Base-by-base conservation (phyloP, 176 grass and related monocot species). In the Miscanthus lutarioriparius region DNA sequence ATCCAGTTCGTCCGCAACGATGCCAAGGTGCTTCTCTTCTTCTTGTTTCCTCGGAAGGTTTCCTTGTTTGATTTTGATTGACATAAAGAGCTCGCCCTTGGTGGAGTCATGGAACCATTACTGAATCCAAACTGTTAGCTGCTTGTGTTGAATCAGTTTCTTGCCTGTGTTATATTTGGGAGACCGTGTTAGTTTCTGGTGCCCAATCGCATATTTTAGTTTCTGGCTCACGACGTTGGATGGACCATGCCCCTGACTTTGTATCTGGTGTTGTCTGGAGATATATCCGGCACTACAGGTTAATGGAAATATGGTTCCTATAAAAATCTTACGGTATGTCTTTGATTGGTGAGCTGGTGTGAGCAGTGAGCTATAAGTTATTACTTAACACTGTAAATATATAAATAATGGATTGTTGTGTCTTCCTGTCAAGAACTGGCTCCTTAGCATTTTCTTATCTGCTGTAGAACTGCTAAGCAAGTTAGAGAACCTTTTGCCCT, bases 1-100 rank as follows among this genome's bases (percentile, higher is more conserved):
- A 99, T 96, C 87, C 97, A 99, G 70, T 99, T 99, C 79, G 97
- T 96, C 17, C 86, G 91, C 78, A 99, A 96, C 71, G 97, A 99
- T 69, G 97, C 97, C 75, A 99, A 96, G 93, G 97, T 94, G 15
- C 23, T 40, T 1, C 54, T 58, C 6, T 19, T 17, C 37, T 28
- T 58, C 72, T 51, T 15, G 36, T 74, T 48, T 81, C 20, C 68
- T 10, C 72, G 1, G 0, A 16, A 58, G 20, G 5, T 26, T 78
- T 36, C 45, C 5, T 33, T 3, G 32, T 2, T 33, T 33, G 30
- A 32, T 32, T 32, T 58, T 58, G 54, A 23, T 58, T 58, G 8
- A 10, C 20, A 58, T 20, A 58, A 58, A 0, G 53, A 58, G 53
- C 53, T 20, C 7, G 53, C 53, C 53, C 53, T 28, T 65, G 23